Base-by-base conservation (phyloP, 495 filamentous ascomycete genomes). In the Apiosordaria backusii region DNA sequence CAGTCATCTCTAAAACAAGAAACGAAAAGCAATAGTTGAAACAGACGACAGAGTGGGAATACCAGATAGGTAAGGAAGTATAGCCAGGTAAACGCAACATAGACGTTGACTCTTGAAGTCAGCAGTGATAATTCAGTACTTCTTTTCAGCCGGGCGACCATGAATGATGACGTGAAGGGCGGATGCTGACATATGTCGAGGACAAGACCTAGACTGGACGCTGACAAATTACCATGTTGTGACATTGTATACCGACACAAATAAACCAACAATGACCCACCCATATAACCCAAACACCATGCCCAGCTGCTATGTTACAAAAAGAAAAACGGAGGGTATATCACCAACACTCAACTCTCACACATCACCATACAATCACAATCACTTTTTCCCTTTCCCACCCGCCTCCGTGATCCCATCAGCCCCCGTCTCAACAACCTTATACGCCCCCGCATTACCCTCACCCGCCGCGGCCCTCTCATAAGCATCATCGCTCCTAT, bases 401-500 rank as follows among this genome's bases (percentile, higher is more conserved):
- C 69, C 71, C 3, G 78, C 71, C 67, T 74, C 66, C 9, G 72
- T 79, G 23, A 83, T 83, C 19, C 80, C 80, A 57, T 79, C 72
- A 0, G 76, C 70, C 0, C 74, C 76, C 35, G 87, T 91, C 77
- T 90, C 91, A 27, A 92, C 84, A 35, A 90, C 86, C 76, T 83
- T 85, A 71, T 91, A 93, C 15, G 80, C 85, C 65, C 78, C 82
- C 6, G 83, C 82, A 67, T 87, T 85, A 3, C 85, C 85, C 66
- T 89, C 81, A 19, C 85, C 93, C 77, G 82, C 89, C 66, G 92
- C 92, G 23, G 92, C 94, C 67, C 86, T 83, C 29, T 78, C 82
- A 80, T 95, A 99, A 0, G 95, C 95, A 70, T 92, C 91, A 61
- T 90, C 88, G 68, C 90, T 94, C 40, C 94, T 82, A 27, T 61